Conservation (phyloP, 495 filamentous ascomycete species). For the Neurospora sp. region DNA sequence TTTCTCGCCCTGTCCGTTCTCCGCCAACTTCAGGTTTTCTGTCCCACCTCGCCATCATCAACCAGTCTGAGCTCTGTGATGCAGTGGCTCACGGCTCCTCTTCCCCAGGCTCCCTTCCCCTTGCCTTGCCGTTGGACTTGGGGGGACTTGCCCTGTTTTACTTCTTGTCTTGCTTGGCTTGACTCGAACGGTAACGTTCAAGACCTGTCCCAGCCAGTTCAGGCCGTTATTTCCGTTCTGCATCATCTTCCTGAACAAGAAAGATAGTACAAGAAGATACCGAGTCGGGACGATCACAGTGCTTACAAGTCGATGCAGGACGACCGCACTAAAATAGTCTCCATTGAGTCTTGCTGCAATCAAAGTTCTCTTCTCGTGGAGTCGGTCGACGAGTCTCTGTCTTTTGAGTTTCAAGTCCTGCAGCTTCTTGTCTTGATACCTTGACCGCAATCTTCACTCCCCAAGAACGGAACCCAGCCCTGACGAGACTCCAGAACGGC, state of each 20-base stretch:
- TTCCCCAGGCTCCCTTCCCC: not conserved
- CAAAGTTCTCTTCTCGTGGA: not conserved
- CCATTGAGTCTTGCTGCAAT: not conserved
- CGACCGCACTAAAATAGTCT: not conserved
- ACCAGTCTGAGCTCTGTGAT: not conserved
- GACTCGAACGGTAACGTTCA: not conserved
- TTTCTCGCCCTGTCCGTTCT: not conserved
- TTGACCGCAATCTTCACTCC: not conserved
- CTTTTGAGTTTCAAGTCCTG: not conserved
- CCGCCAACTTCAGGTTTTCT: not conserved
- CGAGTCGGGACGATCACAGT: not conserved
- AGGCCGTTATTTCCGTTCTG: not conserved
- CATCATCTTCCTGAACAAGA: not conserved
- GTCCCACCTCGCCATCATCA: not conserved
- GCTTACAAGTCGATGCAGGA: not conserved
- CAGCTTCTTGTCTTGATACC: not conserved
- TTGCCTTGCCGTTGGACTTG: not conserved
- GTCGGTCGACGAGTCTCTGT: not conserved
- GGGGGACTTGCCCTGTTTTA: not conserved
- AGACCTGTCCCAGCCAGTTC: not conserved
- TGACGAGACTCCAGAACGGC: slow-evolving; percentile 3
- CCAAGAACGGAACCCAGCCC: not conserved
- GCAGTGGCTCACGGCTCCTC: not conserved
- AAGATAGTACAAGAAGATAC: not conserved
- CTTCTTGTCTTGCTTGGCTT: not conserved